phyloP scores from a whole-genome alignment of 2,329 filamentous ascomycete genomes.

The Trichophyton rubrum region DNA sequence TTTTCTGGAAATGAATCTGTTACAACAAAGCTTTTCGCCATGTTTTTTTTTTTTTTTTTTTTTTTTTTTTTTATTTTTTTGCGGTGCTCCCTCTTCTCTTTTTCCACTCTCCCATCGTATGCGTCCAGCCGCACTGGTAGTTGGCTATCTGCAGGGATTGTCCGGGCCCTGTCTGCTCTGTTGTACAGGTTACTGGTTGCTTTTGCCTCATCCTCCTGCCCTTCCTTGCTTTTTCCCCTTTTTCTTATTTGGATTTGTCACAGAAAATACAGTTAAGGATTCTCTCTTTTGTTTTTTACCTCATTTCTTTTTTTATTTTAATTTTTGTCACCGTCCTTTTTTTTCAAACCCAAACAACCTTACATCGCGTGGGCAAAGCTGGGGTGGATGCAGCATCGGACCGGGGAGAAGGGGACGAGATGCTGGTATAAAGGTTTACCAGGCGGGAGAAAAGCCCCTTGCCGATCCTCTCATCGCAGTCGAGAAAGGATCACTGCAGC shows the following conservation, averaged over 20 bases:
- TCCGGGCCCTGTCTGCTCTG: slow-evolving; percentile 1
- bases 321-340: neutral
- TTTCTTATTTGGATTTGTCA: neutral
- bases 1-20: neutral
- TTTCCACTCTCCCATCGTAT: neutral
- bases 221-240: neutral
- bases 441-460: neutral
- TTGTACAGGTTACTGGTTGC: neutral
- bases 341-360: slow-evolving; percentile 3
- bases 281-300: neutral
- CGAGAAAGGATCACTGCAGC: neutral
- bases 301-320: neutral
- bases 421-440: neutral
- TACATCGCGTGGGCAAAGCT: slow-evolving; percentile 2
- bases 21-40: neutral
- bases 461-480: neutral
- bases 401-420: neutral
- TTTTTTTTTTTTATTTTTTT: neutral
- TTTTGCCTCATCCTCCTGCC: neutral
- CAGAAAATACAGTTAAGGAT: neutral
- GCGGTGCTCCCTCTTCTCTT: neutral
- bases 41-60: neutral
- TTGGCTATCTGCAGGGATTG: slow-evolving; percentile 1
- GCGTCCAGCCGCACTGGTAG: neutral
- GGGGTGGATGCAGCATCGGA: slow-evolving; percentile 4